Conservation (phyloP, 2,329 filamentous ascomycete species). For the Elsinoe perseae region DNA sequence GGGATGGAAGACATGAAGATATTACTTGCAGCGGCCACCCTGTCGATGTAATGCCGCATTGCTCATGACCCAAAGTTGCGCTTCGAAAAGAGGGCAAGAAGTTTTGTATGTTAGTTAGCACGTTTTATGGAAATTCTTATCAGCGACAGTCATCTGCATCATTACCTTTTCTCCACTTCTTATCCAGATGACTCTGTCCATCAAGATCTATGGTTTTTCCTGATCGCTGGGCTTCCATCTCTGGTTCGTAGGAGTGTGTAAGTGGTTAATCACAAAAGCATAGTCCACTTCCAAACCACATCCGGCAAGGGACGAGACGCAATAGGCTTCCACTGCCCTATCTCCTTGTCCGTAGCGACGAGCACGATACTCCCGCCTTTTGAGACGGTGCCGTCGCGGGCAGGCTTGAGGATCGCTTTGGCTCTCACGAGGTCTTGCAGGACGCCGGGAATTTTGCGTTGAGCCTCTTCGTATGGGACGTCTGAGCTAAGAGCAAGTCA, state of each 20-base stretch:
- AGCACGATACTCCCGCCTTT: constrained; percentile 34
- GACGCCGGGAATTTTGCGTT: constrained; percentile 23
- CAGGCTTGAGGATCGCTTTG: constrained; percentile 21
- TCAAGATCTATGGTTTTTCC: no score
- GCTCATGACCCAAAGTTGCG: background rate
- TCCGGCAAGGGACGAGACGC: constrained; percentile 26
- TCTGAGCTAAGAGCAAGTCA: constrained; percentile 21
- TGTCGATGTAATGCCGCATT: background rate
- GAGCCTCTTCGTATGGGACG: constrained; percentile 16
- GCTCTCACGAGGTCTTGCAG: constrained; percentile 20
- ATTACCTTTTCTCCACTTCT: background rate
- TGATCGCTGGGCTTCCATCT: no score
- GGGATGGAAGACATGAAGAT: background rate
- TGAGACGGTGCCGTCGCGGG: constrained; percentile 20
- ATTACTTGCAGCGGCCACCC: background rate
- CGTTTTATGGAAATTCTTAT: constrained; percentile 11
- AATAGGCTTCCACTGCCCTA: constrained; percentile 33
- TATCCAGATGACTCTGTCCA: background rate
- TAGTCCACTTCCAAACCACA: constrained; percentile 17
- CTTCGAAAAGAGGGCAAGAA: background rate
- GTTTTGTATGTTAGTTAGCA: constrained; percentile 15
- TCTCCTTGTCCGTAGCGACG: constrained; percentile 33
- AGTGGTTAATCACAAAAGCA: background rate
- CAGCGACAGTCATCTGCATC: background rate
- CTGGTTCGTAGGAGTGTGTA: no score